phyloP scores from a whole-genome alignment of 805 yeast species.

The Maudiozyma saulgeensis region DNA sequence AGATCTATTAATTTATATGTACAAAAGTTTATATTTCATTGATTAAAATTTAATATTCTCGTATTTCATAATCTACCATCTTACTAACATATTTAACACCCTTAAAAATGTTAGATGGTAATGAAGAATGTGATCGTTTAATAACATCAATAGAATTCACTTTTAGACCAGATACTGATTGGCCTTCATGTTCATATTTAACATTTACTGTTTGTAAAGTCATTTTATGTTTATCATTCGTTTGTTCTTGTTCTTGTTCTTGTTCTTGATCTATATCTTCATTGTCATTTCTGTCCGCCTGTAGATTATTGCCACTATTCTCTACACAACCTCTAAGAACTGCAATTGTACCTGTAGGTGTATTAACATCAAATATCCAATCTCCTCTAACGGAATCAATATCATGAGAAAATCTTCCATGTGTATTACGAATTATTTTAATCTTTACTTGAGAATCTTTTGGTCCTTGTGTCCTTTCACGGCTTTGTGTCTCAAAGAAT shows the following conservation, averaged over 20 bases:
- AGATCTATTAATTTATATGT: too few species aligned
- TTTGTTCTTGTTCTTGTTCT: not conserved
- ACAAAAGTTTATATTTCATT: not conserved
- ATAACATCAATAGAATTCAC: slow-evolving; percentile 55
- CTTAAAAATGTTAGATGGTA: slow-evolving; percentile 59
- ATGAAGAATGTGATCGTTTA: slow-evolving; percentile 24
- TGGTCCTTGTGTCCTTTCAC: too few species aligned
- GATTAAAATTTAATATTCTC: not conserved
- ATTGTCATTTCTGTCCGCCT: not conserved
- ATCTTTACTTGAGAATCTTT: slow-evolving; percentile 29
- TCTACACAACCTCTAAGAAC: slow-evolving; percentile 52
- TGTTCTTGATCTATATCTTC: not conserved
- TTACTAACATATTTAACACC: slow-evolving; percentile 76
- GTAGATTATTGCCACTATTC: slow-evolving; percentile 2
- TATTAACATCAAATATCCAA: slow-evolving; percentile 57
- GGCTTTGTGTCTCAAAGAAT: not conserved
- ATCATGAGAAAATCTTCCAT: slow-evolving; percentile 62
- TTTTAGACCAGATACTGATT: slow-evolving; percentile 64
- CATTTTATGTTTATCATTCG: not conserved
- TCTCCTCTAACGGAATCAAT: slow-evolving; percentile 31
- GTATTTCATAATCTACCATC: not conserved
- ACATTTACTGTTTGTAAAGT: not conserved
- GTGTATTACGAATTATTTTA: slow-evolving; percentile 54
- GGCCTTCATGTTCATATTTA: slow-evolving; percentile 9
- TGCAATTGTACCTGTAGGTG: slow-evolving; percentile 58